phyloP scores from a whole-genome alignment of 2,329 filamentous ascomycete species.

The Raffaelea deltoideospora region DNA sequence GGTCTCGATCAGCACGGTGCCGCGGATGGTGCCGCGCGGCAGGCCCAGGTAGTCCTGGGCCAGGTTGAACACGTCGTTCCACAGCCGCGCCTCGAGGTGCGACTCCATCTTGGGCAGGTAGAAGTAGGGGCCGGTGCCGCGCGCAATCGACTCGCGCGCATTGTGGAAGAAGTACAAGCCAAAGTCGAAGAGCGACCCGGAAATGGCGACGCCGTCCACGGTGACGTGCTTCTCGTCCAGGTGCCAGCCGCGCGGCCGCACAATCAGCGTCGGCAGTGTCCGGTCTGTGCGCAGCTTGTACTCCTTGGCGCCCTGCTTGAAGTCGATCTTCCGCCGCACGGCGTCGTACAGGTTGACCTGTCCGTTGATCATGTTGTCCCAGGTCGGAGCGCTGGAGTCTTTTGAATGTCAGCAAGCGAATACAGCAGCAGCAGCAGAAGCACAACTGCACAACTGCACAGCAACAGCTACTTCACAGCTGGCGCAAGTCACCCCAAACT shows the following conservation, averaged over 20 bases:
- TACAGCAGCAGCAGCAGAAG: too few species aligned
- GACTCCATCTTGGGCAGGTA: constrained; percentile 98
- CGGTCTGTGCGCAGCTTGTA: constrained; percentile 95
- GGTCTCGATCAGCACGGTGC: constrained; percentile 92
- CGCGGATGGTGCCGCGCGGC: constrained; percentile 80
- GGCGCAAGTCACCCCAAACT: constrained; percentile 13
- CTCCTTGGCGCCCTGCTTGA: constrained; percentile 87
- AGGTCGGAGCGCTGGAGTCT: constrained; percentile 93
- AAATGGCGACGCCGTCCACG: constrained; percentile 88
- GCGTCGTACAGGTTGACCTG: constrained; percentile 97
- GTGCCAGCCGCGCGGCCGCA: constrained; percentile 92
- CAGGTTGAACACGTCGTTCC: constrained; percentile 97
- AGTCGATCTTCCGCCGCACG: constrained; percentile 85
- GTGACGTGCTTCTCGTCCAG: constrained; percentile 97
- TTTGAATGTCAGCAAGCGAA: too few species aligned
- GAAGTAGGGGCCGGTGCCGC: constrained; percentile 86
- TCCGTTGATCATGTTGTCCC: constrained; percentile 99
- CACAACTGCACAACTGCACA: too few species aligned
- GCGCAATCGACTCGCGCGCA: constrained; percentile 70
- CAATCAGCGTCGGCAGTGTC: constrained; percentile 74
- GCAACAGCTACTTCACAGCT: background rate
- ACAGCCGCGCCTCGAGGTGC: constrained; percentile 88
- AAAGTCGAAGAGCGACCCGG: constrained; percentile 87
- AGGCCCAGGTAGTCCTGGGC: constrained; percentile 87
- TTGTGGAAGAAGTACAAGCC: constrained; percentile 99